Percentiles rank a stretch among this genome's conserved stretches.
phyloP scores from a whole-genome alignment of 2,329 filamentous ascomycete species.

The Neonectria neomacrospora region DNA sequence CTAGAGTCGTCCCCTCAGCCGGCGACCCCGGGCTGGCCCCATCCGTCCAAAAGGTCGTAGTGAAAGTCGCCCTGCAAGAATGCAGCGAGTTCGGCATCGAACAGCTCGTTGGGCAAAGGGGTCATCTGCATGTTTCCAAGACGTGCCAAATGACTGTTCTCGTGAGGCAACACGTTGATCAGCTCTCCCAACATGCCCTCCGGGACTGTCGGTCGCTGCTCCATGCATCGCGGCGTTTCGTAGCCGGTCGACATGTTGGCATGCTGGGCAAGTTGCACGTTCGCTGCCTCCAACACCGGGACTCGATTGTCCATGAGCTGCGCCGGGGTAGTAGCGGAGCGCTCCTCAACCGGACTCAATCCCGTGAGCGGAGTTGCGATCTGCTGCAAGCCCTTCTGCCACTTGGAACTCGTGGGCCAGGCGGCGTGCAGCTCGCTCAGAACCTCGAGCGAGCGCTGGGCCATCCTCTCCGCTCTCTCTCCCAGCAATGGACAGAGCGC shows the following conservation, averaged over 20 bases:
- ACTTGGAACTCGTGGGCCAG: constrained; percentile 41
- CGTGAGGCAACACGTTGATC: constrained; percentile 23
- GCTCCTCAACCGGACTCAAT: constrained; percentile 11
- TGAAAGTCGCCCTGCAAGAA: constrained; percentile 29
- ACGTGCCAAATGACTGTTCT: constrained; percentile 10
- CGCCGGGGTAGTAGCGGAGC: background rate
- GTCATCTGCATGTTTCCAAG: constrained; percentile 24
- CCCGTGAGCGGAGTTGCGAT: constrained; percentile 33
- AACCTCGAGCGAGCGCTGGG: constrained; percentile 39
- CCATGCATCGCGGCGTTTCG: constrained; percentile 2
- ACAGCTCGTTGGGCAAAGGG: constrained; percentile 12
- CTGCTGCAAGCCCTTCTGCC: constrained; percentile 36
- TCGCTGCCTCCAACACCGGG: background rate
- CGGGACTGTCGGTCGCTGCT: constrained; percentile 8
- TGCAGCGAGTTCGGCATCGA: constrained; percentile 29
- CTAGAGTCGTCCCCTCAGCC: background rate
- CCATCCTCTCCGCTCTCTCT: constrained; percentile 41
- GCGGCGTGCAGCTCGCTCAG: constrained; percentile 41
- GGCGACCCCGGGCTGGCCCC: constrained; percentile 7
- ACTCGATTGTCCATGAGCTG: background rate
- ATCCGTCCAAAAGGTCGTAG: constrained; percentile 22
- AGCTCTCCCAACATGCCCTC: constrained; percentile 29
- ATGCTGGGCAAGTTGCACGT: background rate
- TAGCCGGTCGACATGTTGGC: background rate
- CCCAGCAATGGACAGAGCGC: constrained; percentile 43